These are phyloP conservation scores for Alternaria arbusti DNA, from an alignment of 2,329 filamentous ascomycete genomes.

Conservation along the genomic window DNA sequence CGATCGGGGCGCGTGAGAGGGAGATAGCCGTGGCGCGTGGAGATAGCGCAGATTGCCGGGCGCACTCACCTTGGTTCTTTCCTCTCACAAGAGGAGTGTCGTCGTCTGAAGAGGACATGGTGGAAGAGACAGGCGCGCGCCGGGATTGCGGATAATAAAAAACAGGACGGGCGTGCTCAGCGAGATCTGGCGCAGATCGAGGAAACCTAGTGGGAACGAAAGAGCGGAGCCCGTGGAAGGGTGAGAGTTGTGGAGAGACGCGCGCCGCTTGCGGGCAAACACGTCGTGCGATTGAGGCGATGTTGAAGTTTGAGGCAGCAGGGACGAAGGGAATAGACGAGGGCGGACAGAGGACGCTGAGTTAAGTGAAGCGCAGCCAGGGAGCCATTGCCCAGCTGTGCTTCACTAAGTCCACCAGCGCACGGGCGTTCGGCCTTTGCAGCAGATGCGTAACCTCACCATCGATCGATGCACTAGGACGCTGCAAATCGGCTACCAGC, in stretches of 20 bases:
- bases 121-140: slow-evolving; percentile 31
- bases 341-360: slow-evolving; percentile 38
- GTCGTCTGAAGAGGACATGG: slow-evolving; percentile 76
- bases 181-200: slow-evolving; percentile 36
- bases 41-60: background rate
- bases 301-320: slow-evolving; percentile 28
- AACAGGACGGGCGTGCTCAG: slow-evolving; percentile 35
- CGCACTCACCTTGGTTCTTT: slow-evolving; percentile 65
- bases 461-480: background rate
- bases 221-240: slow-evolving; percentile 27
- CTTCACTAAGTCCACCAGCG: slow-evolving; percentile 27
- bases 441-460: slow-evolving; percentile 21
- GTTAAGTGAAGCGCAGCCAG: slow-evolving; percentile 35
- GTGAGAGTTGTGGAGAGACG: slow-evolving; percentile 15
- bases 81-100: slow-evolving; percentile 74
- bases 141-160: slow-evolving; percentile 27
- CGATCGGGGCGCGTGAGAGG: slow-evolving; percentile 28
- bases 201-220: slow-evolving; percentile 33
- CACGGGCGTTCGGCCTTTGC: slow-evolving; percentile 32
- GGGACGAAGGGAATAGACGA: slow-evolving; percentile 21
- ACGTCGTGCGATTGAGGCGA: slow-evolving; percentile 19
- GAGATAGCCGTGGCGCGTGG: slow-evolving; percentile 25
- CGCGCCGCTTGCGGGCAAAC: slow-evolving; percentile 22
- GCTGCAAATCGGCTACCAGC: background rate
- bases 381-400: slow-evolving; percentile 26